phyloP scores from a whole-genome alignment of 148 eudicot genomes.

The Rhododendron williamsianum region DNA sequence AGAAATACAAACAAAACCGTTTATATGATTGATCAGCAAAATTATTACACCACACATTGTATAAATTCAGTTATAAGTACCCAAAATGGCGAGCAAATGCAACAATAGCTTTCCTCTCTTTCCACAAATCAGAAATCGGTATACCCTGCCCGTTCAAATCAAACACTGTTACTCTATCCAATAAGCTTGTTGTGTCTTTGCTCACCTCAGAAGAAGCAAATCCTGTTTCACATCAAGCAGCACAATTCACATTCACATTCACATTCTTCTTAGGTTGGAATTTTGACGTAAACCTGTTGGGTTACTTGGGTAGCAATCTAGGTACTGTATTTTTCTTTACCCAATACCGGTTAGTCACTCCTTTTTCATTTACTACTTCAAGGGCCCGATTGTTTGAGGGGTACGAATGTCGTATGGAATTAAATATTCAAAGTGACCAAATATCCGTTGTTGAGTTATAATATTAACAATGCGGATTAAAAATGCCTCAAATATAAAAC shows the following conservation, averaged over 20 bases:
- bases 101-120: conserved; percentile 82
- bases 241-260: neutral
- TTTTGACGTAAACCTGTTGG: neutral
- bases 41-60: neutral
- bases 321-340: neutral
- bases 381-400: no score
- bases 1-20: conserved; percentile 4
- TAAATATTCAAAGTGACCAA: no score
- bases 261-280: neutral
- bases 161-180: conserved; percentile 61
- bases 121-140: conserved; percentile 82
- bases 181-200: conserved; percentile 20
- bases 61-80: conserved; percentile 21
- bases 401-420: no score
- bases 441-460: no score
- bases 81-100: conserved; percentile 99
- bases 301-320: neutral
- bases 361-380: no score
- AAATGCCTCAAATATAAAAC: no score
- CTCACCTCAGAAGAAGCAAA: conserved; percentile 22
- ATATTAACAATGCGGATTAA: no score
- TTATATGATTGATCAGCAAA: neutral
- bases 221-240: conserved; percentile 26
- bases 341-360: neutral
- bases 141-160: conserved; percentile 70